A percentile compares a stretch with the other conserved stretches of the same genome.
These are phyloP conservation scores for Erysiphe pulchra DNA, from an alignment of 2,329 filamentous ascomycete genomes.

Conservation along the genomic window DNA sequence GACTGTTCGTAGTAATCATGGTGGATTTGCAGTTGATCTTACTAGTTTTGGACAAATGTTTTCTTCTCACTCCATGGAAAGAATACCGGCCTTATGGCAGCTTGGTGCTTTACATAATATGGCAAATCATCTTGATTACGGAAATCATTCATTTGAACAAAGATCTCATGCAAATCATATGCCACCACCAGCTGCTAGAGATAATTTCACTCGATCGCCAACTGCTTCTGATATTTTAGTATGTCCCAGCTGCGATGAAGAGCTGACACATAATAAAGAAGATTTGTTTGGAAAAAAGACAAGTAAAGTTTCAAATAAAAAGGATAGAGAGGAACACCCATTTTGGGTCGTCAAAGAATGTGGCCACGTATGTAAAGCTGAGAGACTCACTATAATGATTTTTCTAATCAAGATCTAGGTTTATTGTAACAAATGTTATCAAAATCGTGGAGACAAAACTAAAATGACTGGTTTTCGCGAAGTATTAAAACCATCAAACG, in stretches of 20 bases:
- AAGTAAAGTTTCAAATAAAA: constrained; percentile 22
- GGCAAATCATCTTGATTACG: constrained; percentile 10
- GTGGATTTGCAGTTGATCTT: not conserved
- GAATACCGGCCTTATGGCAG: constrained; percentile 1
- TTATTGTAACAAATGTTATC: constrained; percentile 35
- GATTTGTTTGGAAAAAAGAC: constrained; percentile 15
- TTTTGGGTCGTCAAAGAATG: constrained; percentile 84
- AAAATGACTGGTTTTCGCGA: constrained; percentile 13
- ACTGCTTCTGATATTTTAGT: constrained; percentile 46
- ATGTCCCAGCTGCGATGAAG: constrained; percentile 67
- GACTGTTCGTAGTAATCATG: not conserved
- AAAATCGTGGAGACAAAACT: constrained; percentile 20
- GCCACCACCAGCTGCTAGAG: constrained; percentile 24
- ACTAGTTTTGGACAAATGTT: not conserved
- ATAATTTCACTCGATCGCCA: constrained; percentile 63
- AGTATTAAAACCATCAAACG: constrained; percentile 10
- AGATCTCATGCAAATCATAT: constrained; percentile 10
- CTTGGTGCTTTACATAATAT: constrained; percentile 5
- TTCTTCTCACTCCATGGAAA: constrained; percentile 1
- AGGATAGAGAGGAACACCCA: constrained; percentile 42
- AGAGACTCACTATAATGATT: not conserved
- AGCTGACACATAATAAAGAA: constrained; percentile 43
- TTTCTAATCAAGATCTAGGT: constrained; percentile 20
- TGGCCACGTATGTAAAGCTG: constrained; percentile 46
- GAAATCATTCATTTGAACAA: constrained; percentile 6